Percentiles rank a stretch among this genome's conserved stretches.
Conservation (phyloP, 352 stramenopile species). For the Globisporangium apiculatum region DNA sequence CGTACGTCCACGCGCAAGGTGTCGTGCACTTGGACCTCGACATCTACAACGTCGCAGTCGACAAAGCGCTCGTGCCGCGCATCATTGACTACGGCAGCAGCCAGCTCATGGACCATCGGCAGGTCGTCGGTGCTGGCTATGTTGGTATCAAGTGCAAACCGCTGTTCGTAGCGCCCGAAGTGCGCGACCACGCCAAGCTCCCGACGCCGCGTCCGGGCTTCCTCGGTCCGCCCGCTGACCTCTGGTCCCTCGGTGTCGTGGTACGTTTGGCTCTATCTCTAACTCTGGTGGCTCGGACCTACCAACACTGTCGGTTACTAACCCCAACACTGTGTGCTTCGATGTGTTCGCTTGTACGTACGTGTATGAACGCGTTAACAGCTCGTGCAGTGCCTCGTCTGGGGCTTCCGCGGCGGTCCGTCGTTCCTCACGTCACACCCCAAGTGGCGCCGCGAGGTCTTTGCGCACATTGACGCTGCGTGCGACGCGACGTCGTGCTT, state of each 20-base stretch:
- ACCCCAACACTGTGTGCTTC: background rate
- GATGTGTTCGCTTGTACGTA: background rate
- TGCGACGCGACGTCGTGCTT: slow-evolving; percentile 51
- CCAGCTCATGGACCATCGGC: slow-evolving; percentile 67
- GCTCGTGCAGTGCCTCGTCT: slow-evolving; percentile 76
- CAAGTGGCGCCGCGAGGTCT: slow-evolving; percentile 72
- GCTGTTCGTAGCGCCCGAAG: slow-evolving; percentile 63
- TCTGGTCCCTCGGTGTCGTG: slow-evolving; percentile 74
- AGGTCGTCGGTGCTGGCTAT: slow-evolving; percentile 34
- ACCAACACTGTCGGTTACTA: background rate
- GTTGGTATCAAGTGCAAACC: slow-evolving; percentile 76
- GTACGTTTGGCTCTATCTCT: slow-evolving; percentile 22
- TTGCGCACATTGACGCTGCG: slow-evolving; percentile 61
- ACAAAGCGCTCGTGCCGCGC: slow-evolving; percentile 35
- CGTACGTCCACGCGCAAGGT: slow-evolving; percentile 75
- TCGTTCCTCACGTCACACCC: slow-evolving; percentile 48
- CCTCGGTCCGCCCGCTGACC: slow-evolving; percentile 59
- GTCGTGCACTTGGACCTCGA: slow-evolving; percentile 79
- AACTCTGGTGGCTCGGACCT: too few species aligned
- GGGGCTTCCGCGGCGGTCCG: slow-evolving; percentile 64
- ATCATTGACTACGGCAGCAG: slow-evolving; percentile 82
- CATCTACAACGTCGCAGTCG: slow-evolving; percentile 74
- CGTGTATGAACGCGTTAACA: slow-evolving; percentile 11
- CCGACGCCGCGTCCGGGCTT: slow-evolving; percentile 51
- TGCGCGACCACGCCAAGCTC: slow-evolving; percentile 57